These are phyloP conservation scores for Rhynchospora pubera DNA, from an alignment of 176 grass and related monocot species.

Conservation along the genomic window DNA sequence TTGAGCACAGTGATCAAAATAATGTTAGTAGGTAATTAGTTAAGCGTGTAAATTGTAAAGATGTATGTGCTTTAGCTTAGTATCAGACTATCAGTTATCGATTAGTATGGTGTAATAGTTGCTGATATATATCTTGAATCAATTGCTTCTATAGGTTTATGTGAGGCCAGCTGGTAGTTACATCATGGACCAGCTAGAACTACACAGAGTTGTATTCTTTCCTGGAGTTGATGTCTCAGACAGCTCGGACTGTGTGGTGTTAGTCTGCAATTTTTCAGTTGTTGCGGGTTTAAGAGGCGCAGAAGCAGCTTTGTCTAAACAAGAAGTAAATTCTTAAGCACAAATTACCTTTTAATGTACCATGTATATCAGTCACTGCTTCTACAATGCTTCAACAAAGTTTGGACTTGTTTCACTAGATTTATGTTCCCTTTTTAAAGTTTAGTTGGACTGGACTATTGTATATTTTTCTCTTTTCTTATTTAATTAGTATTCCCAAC, in stretches of 20 bases:
- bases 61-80: not conserved
- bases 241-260: slow-evolving; percentile 29
- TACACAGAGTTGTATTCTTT: slow-evolving; percentile 41
- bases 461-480: slow-evolving; percentile 6
- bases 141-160: slow-evolving; percentile 39
- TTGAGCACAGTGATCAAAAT: not conserved
- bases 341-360: not conserved
- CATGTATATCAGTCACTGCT: not conserved
- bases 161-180: slow-evolving; percentile 79
- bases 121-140: slow-evolving; percentile 6
- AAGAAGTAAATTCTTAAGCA: slow-evolving; percentile 33
- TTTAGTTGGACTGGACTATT: not conserved
- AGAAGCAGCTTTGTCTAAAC: slow-evolving; percentile 50
- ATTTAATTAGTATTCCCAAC: not conserved
- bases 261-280: slow-evolving; percentile 60
- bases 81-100: not conserved
- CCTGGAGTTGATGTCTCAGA: slow-evolving; percentile 40
- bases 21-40: not conserved
- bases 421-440: not conserved
- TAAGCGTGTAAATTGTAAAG: not conserved
- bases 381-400: not conserved
- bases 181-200: slow-evolving; percentile 68
- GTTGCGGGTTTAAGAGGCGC: slow-evolving; percentile 46
- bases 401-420: not conserved
- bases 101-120: not conserved